phyloP scores from a whole-genome alignment of 2,329 filamentous ascomycete species.

The Paraphoma sp. region DNA sequence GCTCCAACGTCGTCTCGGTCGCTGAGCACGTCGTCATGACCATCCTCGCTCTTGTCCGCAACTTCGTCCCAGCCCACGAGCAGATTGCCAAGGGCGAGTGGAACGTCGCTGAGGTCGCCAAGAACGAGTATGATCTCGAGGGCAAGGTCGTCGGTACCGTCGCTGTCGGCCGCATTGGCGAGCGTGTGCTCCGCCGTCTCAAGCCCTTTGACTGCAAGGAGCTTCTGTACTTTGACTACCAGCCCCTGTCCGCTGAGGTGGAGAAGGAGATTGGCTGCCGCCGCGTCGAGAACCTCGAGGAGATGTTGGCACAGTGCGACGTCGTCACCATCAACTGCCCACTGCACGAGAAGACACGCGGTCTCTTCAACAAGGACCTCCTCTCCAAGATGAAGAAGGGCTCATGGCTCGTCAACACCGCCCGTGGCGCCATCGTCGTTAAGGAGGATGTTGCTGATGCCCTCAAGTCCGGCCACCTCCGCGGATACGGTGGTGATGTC shows the following conservation, averaged over 20 bases:
- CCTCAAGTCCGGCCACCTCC: conserved; percentile 88
- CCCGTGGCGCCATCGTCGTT: conserved; percentile 97
- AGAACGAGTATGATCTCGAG: conserved; percentile 98
- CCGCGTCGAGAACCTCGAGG: conserved; percentile 86
- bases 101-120: conserved; percentile 94
- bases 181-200: conserved; percentile 94
- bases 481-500: conserved; percentile 85
- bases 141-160: conserved; percentile 97
- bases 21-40: conserved; percentile 99
- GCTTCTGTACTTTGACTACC: conserved; percentile 99
- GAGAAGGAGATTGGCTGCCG: conserved; percentile 97
- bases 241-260: conserved; percentile 82
- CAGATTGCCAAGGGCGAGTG: conserved; percentile 88
- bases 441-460: conserved; percentile 98
- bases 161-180: conserved; percentile 94
- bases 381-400: conserved; percentile 99
- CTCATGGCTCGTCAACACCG: conserved; percentile 97
- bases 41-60: conserved; percentile 92
- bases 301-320: conserved; percentile 92
- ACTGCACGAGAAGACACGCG: conserved; percentile 95
- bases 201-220: conserved; percentile 99
- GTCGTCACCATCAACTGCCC: conserved; percentile 99
- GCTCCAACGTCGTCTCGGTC: conserved; percentile 97
- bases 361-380: conserved; percentile 98
- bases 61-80: conserved; percentile 98